Base-by-base conservation (phyloP, 2,329 filamentous ascomycete genomes). In the Fusarium sp. region DNA sequence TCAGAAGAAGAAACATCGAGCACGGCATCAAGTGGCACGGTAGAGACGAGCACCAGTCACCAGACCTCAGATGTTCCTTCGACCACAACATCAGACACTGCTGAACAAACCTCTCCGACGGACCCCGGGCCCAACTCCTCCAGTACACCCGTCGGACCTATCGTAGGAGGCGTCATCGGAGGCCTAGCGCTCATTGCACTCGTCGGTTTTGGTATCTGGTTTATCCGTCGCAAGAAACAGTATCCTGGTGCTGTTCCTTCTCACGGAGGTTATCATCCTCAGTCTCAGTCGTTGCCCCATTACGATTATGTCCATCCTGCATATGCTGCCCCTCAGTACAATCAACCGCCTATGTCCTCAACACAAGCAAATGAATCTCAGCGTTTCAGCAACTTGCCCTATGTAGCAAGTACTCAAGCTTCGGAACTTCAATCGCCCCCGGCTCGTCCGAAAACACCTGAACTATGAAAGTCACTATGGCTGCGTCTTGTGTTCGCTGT, bases 181-280 rank as follows among this genome's bases (percentile, higher is more conserved):
- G 59, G 59, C 9, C 18, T 62, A 32, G 32, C 40, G 0, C 10
- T 62, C 2, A 10, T 62, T 16, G n/a, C 30, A 10, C n/a, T 61
- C 3, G 21, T 62, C 21, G 25, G 59, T 3, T 28, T 62, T 10
- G 46, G 46, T 18, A 32, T 62, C 5, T 60, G 55, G 46, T 46
- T 46, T 12, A 41, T 60, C n/a, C 46, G 55, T 30, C 37, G 43
- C 20, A 62, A 53, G 27, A 62, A 53, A 25, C 55, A 21, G 6
- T 3, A 32, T 16, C 4, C 13, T 4, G 13, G 46, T n/a, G 43
- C 23, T 46, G 23, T 25, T 11, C 16, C 21, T 27, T 46, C 23
- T 5, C 43, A 46, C 1, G 20, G n/a, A 12, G 46, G 28, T 16
- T 48, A 48, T 30, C n/a, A 48, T 16, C 20, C n/a, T 16, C 46